Evolutionary conservation across 352 stramenopile genomes (phyloP).

Genomic region (Phytophthora macrochlamydospora): DNA sequence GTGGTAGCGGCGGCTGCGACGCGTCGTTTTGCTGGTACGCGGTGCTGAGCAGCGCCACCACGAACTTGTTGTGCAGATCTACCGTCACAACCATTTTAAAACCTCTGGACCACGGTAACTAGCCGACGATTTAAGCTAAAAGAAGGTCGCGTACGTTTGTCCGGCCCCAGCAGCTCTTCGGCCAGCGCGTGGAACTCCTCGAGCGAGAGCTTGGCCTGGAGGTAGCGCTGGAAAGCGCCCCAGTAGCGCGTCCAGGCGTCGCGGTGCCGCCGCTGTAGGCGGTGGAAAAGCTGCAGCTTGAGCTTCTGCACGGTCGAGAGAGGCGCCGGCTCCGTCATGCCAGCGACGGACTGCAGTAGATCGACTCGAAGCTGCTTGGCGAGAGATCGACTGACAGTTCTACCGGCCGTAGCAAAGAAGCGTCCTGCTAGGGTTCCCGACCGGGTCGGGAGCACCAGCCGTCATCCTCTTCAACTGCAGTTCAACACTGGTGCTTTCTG

Average conservation of each 20-base stretch:
- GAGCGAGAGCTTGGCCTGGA: slow-evolving; percentile 54
- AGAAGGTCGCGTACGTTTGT: slow-evolving; percentile 39
- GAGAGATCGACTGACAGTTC: not conserved
- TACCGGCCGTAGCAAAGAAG: too few species aligned
- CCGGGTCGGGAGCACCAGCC: too few species aligned
- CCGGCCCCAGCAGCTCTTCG: slow-evolving; percentile 45
- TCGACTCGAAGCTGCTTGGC: not conserved
- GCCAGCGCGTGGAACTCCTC: slow-evolving; percentile 62
- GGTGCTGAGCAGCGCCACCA: slow-evolving; percentile 58
- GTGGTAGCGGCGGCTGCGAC: slow-evolving; percentile 7
- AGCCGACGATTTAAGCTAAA: too few species aligned
- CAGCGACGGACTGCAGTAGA: too few species aligned
- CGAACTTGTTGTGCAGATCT: slow-evolving; percentile 67
- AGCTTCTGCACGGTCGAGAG: slow-evolving; percentile 46
- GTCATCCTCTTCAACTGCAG: too few species aligned
- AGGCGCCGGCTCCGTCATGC: not conserved
- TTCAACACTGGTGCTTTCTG: too few species aligned
- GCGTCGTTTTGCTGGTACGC: slow-evolving; percentile 21
- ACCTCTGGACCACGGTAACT: too few species aligned
- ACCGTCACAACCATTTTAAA: slow-evolving; percentile 1
- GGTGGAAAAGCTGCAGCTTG: slow-evolving; percentile 71
- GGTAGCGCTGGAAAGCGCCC: slow-evolving; percentile 60
- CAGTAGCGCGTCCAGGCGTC: slow-evolving; percentile 68
- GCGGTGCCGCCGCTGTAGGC: slow-evolving; percentile 51
- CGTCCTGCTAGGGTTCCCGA: too few species aligned